phyloP scores from a whole-genome alignment of 2,329 filamentous ascomycete genomes.

The Talaromyces atroroseus region DNA sequence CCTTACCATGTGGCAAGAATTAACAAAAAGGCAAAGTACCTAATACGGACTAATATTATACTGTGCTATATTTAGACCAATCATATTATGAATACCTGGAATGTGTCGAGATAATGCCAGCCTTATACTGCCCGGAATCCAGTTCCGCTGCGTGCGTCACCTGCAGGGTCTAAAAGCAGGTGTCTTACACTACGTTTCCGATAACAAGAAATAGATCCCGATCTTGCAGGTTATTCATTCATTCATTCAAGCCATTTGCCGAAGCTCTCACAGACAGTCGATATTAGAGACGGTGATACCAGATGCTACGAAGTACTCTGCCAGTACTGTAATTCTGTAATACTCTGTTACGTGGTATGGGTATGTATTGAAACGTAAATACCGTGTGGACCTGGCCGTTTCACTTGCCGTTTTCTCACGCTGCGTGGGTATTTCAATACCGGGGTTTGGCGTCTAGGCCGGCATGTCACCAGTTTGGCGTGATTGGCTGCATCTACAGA shows the following conservation, averaged over 20 bases:
- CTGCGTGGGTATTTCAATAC: neutral
- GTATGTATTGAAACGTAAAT: neutral
- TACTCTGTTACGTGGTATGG: neutral
- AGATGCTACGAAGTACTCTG: no score
- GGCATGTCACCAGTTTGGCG: neutral
- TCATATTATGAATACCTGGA: neutral
- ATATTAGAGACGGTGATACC: no score
- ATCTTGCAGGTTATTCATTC: no score
- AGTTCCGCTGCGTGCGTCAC: neutral
- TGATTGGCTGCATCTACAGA: neutral
- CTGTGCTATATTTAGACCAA: no score
- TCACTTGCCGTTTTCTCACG: neutral
- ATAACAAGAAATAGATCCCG: no score
- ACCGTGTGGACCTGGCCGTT: neutral
- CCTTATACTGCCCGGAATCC: neutral
- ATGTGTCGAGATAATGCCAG: neutral
- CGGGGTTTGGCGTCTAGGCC: neutral
- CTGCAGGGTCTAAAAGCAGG: no score
- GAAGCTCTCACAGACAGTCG: no score
- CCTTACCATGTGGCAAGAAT: no score
- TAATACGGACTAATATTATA: no score
- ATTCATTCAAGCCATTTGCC: no score
- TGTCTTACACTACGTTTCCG: no score
- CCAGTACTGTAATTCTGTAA: neutral
- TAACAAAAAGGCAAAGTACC: no score